Conservation (phyloP, 495 filamentous ascomycete genomes). For the Bathelium albidoporum region DNA sequence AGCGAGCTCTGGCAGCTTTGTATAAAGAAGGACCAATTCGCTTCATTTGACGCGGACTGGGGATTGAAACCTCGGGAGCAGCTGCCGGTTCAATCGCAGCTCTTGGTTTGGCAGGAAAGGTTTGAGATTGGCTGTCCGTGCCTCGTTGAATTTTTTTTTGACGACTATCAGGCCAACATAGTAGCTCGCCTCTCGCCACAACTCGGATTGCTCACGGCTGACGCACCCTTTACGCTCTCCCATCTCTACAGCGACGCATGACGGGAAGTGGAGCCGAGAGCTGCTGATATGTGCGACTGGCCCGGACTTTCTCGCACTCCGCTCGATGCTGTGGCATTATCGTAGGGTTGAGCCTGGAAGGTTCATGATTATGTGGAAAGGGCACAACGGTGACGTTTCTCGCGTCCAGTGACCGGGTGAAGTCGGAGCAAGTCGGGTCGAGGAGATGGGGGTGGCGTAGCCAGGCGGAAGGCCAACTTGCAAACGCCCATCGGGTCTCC, state of each 20-base stretch:
- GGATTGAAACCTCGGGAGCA: neutral
- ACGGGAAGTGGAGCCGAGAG: neutral
- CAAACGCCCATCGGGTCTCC: neutral
- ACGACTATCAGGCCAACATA: neutral
- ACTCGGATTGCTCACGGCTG: neutral
- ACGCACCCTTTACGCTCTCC: neutral
- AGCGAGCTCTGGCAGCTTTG: neutral
- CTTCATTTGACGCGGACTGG: neutral
- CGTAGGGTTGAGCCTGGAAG: neutral
- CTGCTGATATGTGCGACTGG: too few species aligned
- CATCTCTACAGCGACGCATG: neutral
- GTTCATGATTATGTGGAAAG: neutral
- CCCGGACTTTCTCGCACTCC: too few species aligned
- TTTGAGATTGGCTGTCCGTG: neutral
- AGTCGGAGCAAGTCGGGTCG: neutral
- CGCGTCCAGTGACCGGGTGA: neutral
- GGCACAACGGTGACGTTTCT: neutral
- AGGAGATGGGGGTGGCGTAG: neutral
- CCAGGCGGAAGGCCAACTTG: neutral
- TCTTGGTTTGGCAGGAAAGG: neutral
- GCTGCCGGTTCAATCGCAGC: neutral
- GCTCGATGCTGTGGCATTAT: too few species aligned
- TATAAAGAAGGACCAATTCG: neutral
- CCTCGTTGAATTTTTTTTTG: neutral
- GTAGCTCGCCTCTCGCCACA: neutral